Conservation (phyloP, 148 eudicot genomes). For the Arctostaphylos glauca region DNA sequence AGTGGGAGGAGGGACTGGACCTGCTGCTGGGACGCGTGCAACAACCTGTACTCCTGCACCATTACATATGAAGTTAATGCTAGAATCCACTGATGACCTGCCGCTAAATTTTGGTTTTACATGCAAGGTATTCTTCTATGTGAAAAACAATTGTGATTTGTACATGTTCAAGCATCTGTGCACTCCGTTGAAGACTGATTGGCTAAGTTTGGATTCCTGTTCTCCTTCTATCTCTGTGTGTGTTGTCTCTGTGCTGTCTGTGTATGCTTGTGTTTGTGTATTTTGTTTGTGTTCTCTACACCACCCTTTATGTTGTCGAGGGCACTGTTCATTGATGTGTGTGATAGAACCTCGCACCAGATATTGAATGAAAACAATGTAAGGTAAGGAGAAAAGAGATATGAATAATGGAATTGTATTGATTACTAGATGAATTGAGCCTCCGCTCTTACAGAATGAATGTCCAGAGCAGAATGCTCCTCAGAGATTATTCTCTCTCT, state of each 20-base stretch:
- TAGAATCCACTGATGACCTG: slow-evolving; percentile 83
- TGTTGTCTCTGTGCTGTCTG: neutral
- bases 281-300: neutral
- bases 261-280: neutral
- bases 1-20: slow-evolving; percentile 99
- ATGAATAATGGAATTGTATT: too few relatives aligned
- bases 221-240: neutral
- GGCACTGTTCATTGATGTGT: neutral
- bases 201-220: neutral
- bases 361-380: too few relatives aligned
- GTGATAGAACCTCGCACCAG: too few relatives aligned
- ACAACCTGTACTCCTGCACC: slow-evolving; percentile 95
- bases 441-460: too few relatives aligned
- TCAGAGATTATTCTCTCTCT: too few relatives aligned
- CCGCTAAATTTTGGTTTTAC: slow-evolving; percentile 97
- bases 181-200: neutral
- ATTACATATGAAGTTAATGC: slow-evolving; percentile 78
- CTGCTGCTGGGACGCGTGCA: slow-evolving; percentile 93
- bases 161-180: neutral
- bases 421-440: too few relatives aligned
- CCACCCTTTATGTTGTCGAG: neutral
- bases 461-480: too few relatives aligned
- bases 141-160: neutral
- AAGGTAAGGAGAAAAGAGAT: too few relatives aligned
- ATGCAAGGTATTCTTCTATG: slow-evolving; percentile 62